phyloP scores from a whole-genome alignment of 169 alveolate genomes.

The Plasmodium cynomolgi region DNA sequence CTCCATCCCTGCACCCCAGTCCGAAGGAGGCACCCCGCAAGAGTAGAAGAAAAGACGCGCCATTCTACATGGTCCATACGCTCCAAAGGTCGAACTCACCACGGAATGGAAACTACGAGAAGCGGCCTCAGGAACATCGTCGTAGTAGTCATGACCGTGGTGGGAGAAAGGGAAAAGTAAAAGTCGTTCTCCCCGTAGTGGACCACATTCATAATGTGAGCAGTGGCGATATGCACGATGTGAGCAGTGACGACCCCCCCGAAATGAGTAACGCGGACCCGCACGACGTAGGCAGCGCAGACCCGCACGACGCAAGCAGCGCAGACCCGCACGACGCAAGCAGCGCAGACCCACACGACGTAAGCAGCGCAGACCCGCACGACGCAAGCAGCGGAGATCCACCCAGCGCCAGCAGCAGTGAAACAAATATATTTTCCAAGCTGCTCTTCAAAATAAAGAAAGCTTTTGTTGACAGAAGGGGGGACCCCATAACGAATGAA shows the following conservation, averaged over 20 bases:
- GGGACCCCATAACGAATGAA: slow-evolving; percentile 69
- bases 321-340: background rate
- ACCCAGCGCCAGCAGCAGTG: background rate
- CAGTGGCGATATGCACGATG: background rate
- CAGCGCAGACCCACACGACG: background rate
- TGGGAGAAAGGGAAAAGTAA: background rate
- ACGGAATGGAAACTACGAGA: background rate
- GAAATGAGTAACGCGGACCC: no score
- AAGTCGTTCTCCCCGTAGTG: background rate
- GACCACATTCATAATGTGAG: background rate
- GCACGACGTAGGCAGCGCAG: background rate
- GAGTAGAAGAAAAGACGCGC: background rate
- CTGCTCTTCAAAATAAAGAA: slow-evolving; percentile 20
- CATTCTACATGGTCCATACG: background rate
- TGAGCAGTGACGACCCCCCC: background rate
- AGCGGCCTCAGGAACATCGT: background rate
- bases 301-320: background rate
- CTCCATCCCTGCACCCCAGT: background rate
- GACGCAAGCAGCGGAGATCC: background rate
- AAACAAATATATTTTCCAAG: slow-evolving; percentile 16
- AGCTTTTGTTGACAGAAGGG: slow-evolving; percentile 25
- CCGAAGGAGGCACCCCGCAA: background rate
- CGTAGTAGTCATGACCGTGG: background rate
- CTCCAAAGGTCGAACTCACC: background rate
- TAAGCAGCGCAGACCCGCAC: background rate